Evolutionary conservation across 495 filamentous ascomycete species (phyloP).

Genomic region (Hypoxylon intermedium): DNA sequence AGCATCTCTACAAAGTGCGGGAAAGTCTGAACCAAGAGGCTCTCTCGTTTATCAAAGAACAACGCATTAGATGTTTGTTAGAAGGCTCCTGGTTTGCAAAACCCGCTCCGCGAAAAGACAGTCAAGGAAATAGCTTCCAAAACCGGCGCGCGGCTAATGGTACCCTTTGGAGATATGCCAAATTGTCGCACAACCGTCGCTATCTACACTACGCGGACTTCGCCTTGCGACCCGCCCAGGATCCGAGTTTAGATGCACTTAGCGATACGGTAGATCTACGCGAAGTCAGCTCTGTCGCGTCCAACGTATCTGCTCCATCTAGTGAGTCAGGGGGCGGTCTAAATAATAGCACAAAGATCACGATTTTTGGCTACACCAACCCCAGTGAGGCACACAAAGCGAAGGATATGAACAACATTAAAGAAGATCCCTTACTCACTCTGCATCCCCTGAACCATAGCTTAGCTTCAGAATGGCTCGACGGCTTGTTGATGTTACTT

Average conservation of each 20-base stretch:
- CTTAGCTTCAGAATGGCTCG: slow-evolving; percentile 93
- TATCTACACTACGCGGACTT: slow-evolving; percentile 95
- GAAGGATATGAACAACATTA: slow-evolving; percentile 47
- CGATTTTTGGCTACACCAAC: slow-evolving; percentile 77
- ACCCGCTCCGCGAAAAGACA: slow-evolving; percentile 50
- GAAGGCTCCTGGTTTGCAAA: slow-evolving; percentile 90
- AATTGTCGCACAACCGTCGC: slow-evolving; percentile 88
- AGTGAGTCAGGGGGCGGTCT: slow-evolving; percentile 57
- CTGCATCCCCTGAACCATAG: slow-evolving; percentile 83
- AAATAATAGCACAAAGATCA: slow-evolving; percentile 81
- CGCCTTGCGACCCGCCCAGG: slow-evolving; percentile 63
- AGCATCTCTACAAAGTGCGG: slow-evolving; percentile 86
- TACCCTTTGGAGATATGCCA: slow-evolving; percentile 77
- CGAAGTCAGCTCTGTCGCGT: slow-evolving; percentile 90
- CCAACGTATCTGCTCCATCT: slow-evolving; percentile 75
- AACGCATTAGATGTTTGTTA: slow-evolving; percentile 89
- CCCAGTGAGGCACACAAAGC: slow-evolving; percentile 39
- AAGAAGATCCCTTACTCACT: slow-evolving; percentile 70
- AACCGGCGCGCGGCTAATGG: slow-evolving; percentile 50
- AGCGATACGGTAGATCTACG: slow-evolving; percentile 86
- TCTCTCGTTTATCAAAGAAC: slow-evolving; percentile 94
- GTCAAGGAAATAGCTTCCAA: slow-evolving; percentile 43
- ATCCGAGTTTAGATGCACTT: slow-evolving; percentile 77
- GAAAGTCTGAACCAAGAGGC: slow-evolving; percentile 92
- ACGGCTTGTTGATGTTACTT: slow-evolving; percentile 92